Base-by-base conservation (phyloP, 2,329 filamentous ascomycete genomes). In the Aspergillus flavus region DNA sequence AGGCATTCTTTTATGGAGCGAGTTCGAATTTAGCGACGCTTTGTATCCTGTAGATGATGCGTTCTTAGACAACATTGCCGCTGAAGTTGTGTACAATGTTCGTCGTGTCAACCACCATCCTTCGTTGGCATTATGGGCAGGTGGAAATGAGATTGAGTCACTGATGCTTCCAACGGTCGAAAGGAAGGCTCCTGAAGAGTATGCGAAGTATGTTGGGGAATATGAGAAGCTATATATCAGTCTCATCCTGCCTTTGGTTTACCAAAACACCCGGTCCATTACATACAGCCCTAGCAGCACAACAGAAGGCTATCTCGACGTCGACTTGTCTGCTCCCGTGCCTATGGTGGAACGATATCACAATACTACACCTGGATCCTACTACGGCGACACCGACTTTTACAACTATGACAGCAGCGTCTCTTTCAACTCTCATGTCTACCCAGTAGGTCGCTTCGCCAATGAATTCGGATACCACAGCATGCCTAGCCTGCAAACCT, bases 381-480 rank as follows among this genome's bases (percentile, higher is more conserved):
- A 87, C 34, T 89, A 89, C 68, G 86, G 86, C 6, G 84, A 89
- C 62, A 88, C 86, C 6, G 85, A 87, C 65, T 81, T 84, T 70
- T 89, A 89, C 74, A 84, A 88, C 66, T 89, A 89, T 69, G 73
- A 85, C 63, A 80, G 81, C 14, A 71, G 69, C 0, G 73, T 81
- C 19, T 82, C 86, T 0, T 88, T 88, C 73, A 81, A 89, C 70
- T 76, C 79, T n/a, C 79, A 78, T 1, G 78, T 75, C 0, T 88
- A 88, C 64, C 86, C 86, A 0, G 76, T 87, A 0, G 86, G 85
- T 2, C 80, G 87, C 10, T 89, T 89, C 68, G 83, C 85, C 2
- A 87, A 88, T 65, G 87, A 89, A 72, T 89, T 89, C 64, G 87
- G 87, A 28, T 89, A 83, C 70, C 86, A 87, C 68, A 85, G 82